Evolutionary conservation across 2,329 filamentous ascomycete species (phyloP).

Genomic region (Verticillium zaregamsianum): DNA sequence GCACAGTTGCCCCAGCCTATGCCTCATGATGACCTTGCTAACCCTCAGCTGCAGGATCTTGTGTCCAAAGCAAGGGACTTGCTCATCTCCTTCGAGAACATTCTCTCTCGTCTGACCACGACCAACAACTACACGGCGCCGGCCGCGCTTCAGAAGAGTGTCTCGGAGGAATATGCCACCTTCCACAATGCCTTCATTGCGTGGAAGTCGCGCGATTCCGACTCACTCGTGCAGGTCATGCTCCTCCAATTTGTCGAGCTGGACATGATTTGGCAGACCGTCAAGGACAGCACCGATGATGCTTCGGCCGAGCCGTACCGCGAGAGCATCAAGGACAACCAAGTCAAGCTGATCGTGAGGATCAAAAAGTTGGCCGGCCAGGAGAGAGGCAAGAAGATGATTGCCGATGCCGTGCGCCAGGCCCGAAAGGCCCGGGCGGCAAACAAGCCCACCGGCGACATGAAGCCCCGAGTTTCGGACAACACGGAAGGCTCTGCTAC

Average conservation of each 20-base stretch:
- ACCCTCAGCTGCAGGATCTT: slow-evolving; percentile 64
- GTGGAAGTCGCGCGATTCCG: slow-evolving; percentile 79
- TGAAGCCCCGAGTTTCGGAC: slow-evolving; percentile 63
- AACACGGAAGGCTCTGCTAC: slow-evolving; percentile 28
- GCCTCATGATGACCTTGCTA: slow-evolving; percentile 49
- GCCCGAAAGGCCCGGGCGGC: slow-evolving; percentile 60
- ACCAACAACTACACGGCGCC: slow-evolving; percentile 66
- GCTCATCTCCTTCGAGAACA: slow-evolving; percentile 72
- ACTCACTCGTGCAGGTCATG: slow-evolving; percentile 77
- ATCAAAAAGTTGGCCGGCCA: slow-evolving; percentile 75
- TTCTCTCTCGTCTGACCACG: slow-evolving; percentile 59
- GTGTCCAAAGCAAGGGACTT: slow-evolving; percentile 75
- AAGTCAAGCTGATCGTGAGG: slow-evolving; percentile 71
- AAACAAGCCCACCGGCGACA: slow-evolving; percentile 66
- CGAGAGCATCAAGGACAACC: slow-evolving; percentile 76
- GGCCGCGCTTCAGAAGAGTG: slow-evolving; percentile 54
- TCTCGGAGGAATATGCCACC: slow-evolving; percentile 67
- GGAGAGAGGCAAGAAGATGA: slow-evolving; percentile 66
- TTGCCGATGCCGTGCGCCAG: slow-evolving; percentile 70
- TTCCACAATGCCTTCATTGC: slow-evolving; percentile 78
- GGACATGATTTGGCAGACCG: slow-evolving; percentile 77
- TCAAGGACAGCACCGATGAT: slow-evolving; percentile 72
- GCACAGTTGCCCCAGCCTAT: slow-evolving; percentile 38
- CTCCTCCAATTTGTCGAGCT: slow-evolving; percentile 81
- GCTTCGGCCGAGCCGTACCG: slow-evolving; percentile 73